Evolutionary conservation across 148 eudicot species (phyloP).

Genomic region (Suaeda aralocaspica): DNA sequence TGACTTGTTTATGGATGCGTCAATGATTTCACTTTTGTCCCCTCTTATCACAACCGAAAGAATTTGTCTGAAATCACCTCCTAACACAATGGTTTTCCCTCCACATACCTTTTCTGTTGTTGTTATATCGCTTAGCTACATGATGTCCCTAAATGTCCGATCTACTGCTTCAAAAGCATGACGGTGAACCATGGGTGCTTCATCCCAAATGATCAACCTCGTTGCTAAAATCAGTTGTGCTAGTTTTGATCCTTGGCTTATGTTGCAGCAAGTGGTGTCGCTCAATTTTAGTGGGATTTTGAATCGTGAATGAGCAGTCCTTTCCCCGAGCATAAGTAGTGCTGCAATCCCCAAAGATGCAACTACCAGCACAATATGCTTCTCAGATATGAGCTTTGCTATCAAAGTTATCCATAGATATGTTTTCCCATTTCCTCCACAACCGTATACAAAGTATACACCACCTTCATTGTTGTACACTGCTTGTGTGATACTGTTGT

Average conservation of each 20-base stretch:
- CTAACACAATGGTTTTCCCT: background rate
- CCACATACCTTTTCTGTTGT: background rate
- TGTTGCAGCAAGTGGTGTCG: background rate
- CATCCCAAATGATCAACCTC: no score
- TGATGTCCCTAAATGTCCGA: background rate
- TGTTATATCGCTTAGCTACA: background rate
- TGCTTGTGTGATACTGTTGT: background rate
- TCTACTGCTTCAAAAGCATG: no score
- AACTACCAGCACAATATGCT: background rate
- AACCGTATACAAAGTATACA: background rate
- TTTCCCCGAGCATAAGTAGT: background rate
- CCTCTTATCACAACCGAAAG: background rate
- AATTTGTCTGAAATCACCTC: conserved; percentile 9
- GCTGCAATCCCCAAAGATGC: background rate
- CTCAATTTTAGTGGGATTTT: background rate
- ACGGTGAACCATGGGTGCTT: no score
- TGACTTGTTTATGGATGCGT: background rate
- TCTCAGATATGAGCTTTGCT: background rate
- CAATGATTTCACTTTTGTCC: background rate
- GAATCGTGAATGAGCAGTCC: no score
- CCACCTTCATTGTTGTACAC: background rate
- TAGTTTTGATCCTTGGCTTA: background rate
- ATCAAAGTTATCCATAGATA: background rate
- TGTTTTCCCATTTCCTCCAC: background rate
- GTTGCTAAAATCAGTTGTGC: no score